Evolutionary conservation across 208 protist genomes (phyloP), one percentile per base, ranked within the genome.

Genomic region (Crithidia expoeki): DNA sequence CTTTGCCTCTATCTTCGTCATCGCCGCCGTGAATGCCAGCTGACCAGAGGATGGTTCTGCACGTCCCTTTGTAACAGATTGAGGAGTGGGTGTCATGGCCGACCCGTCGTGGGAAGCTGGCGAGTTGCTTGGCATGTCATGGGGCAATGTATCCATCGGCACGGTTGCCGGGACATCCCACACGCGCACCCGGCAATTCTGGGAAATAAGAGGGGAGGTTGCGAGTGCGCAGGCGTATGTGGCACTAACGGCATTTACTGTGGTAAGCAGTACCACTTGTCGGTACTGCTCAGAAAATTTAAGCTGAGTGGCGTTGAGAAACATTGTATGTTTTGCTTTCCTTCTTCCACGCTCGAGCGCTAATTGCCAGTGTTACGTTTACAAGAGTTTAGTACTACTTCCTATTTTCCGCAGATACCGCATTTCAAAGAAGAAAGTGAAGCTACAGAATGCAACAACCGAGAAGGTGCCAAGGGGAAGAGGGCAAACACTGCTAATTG

Each of bases 181-280:
- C 34, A 71, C 71, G 9, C 69, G 38, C 19, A 76, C 46, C 0
- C 38, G 33, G 50, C 56, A 70, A 32, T 46, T 69, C n/a, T 65
- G 71, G 47, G 71, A 63, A 16, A 76, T 57, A 11, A 71, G 25
- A 2, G 71, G 62, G 5, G 71, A 76, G 6, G 57, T 69, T 33
- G 71, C 71, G 23, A 76, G 50, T 17, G 63, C 38, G 47, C 46
- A 69, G 4, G 63, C 71, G 60, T 67, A 71, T 7, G 63, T 53
- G 11, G 71, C 63, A 19, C 62, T 66, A 23, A 76, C 46, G 16
- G 51, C 56, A 19, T 71, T 64, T 23, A 71, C 46, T 11, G 62
- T 34, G 0, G 63, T 61, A 14, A 66, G 25, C 56, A 76, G 42
- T 12, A 76, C 71, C 27, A 76, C 71, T 63, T 66, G 63, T 53